A percentile compares a stretch with the other conserved stretches of the same genome.
Evolutionary conservation across 176 grass and related monocot species (phyloP).

Genomic region (Triticum urartu): DNA sequence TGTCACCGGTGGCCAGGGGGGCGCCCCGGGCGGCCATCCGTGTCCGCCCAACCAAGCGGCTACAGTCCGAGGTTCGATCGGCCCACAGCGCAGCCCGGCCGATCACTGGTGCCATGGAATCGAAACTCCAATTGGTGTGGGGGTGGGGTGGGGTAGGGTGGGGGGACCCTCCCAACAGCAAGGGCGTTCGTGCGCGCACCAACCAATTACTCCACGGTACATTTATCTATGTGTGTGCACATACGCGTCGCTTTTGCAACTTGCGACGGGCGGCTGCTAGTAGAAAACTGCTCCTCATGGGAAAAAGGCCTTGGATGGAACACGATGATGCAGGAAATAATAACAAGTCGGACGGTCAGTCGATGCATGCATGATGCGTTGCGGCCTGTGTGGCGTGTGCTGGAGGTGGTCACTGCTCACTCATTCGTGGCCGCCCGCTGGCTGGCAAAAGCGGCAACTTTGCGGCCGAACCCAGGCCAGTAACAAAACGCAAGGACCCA

Average conservation of each 20-base stretch:
- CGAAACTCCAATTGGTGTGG: not conserved
- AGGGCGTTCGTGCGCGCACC: not conserved
- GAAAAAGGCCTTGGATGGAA: not conserved
- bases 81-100: not conserved
- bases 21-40: not conserved
- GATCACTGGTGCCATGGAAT: not conserved
- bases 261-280: not conserved
- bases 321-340: not conserved
- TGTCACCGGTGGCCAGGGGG: not conserved
- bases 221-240: not conserved
- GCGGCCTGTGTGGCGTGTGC: not conserved
- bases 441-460: not conserved
- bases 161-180: not conserved
- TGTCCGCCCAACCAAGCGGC: not conserved
- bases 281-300: not conserved
- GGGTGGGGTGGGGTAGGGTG: not conserved
- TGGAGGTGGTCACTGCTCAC: conserved; percentile 23
- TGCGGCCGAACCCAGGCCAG: not conserved
- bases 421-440: not conserved
- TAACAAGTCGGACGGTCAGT: not conserved
- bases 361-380: not conserved
- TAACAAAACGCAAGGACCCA: not conserved
- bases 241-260: not conserved
- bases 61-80: not conserved
- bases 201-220: not conserved